phyloP scores from a whole-genome alignment of 2,329 filamentous ascomycete species.

The Chalaropsis ovoidea region DNA sequence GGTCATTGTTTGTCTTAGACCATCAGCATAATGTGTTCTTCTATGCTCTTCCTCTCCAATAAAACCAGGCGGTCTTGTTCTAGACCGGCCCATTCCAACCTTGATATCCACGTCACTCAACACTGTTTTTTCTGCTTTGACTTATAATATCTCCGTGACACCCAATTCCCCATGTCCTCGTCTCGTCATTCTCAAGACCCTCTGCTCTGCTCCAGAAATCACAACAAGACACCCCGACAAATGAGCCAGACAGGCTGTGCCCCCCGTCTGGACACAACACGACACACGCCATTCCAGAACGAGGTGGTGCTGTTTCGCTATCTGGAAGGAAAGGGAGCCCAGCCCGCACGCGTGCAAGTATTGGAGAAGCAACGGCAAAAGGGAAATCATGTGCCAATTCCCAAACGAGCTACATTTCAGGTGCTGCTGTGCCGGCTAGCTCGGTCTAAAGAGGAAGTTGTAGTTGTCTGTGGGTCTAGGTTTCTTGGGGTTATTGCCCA shows the following conservation, averaged over 20 bases:
- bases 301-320: background rate
- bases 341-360: background rate
- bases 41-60: background rate
- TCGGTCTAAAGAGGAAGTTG: background rate
- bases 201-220: background rate
- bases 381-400: background rate
- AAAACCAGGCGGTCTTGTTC: background rate
- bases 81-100: background rate
- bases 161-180: background rate
- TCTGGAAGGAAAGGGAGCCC: background rate
- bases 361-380: background rate
- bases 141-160: too few relatives aligned
- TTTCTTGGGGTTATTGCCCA: background rate
- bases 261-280: background rate
- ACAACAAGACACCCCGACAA: background rate
- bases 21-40: too few relatives aligned
- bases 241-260: background rate
- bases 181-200: background rate
- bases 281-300: constrained; percentile 1
- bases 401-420: background rate
- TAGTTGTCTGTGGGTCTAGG: background rate
- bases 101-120: background rate
- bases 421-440: background rate
- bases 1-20: background rate
- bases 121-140: background rate